Base-by-base conservation (phyloP, 768 basidiomycete species). In the Inosperma sp. region DNA sequence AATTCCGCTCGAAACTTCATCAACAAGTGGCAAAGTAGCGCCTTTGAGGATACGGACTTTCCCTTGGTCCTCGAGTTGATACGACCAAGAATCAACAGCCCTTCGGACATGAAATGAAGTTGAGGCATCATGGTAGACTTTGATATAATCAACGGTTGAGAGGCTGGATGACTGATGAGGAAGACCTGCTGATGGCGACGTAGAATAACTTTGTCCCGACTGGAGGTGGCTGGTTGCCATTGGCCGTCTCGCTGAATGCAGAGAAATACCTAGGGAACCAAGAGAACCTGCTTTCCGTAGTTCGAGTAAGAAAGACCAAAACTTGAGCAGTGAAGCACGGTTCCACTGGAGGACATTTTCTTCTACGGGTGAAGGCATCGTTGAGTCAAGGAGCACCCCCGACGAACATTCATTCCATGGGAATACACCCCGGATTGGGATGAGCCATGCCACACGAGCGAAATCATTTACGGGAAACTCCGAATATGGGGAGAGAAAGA, bases 41-140 rank as follows among this genome's bases (percentile, higher is more conserved):
- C 75, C 74, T 57, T 71, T 73, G 46, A 82, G 61, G 17, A 77
- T 50, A 51, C 78, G 71, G 52, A 75, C 66, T 57, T 78, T 77
- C 41, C 19, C 30, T 31, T 45, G 13, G 9, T 53, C 51, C 9
- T 29, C 54, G 10, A 43, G 51, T 27, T 60, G 51, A 57, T 72
- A 78, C 19, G 59, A 59, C 74, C 82, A 83, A 12, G 72, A 68
- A 59, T 82, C 75, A 37, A 84, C 62, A 26, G 79, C 56, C 49
- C 68, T 74, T 37, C 82, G 72, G 12, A 84, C 61, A 53, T 67
- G 63, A 62, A 81, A 71, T 6, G 78, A 70, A 55, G 72, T 67
- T 30, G 61, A 54, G 25, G 74, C 71, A 54, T 82, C 80, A 57
- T 82, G 81, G 61, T 81, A 82, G 27, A 84, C 63, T 61, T 80